Base-by-base conservation (phyloP, 176 grass and related monocot species). In the Carex cristatella region DNA sequence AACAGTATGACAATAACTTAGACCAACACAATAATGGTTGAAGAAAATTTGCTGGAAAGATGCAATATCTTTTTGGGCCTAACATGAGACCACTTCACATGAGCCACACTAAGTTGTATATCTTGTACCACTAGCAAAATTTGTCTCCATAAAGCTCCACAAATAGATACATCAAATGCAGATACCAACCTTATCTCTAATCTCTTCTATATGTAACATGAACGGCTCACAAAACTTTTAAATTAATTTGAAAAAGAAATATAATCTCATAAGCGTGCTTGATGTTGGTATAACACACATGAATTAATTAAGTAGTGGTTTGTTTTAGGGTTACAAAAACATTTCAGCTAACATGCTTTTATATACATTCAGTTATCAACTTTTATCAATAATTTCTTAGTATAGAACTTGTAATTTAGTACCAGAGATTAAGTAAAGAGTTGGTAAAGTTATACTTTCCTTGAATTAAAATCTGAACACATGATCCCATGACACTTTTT, bases 391-490 rank as follows among this genome's bases (percentile, higher is more conserved):
- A 46, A 30, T 46, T 60, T 10, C 5, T 81, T 65, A 23, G 1
- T 81, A 14, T 27, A 65, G 59, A 44, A 12, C 12, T 61, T 81
- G 56, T 28, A 65, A 46, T 64, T 30, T 46, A n/a, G 0, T 42
- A 42, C 37, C 2, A 49, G 33, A 81, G 61, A 44, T 81, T 63
- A 81, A 63, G 59, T 81, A 65, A 63, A 42, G 33, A 16, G 18
- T 65, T 81, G 27, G 74, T 57, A 79, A 79, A 79, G 28, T 32
- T 69, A 63, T 83, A 69, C 81, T 83, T 83, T 83, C 27, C 61
- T 69, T 69, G n/a, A 67, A 83, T 69, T 83, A 54, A 35, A 83
- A 69, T 68, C n/a, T 12, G 7, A 16, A 33, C 55, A 16, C 16
- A 55, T 83, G 57, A 83, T 16, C 30, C 53, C 27, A 79, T 58